phyloP scores from a whole-genome alignment of 805 yeast species.

The Zygoascus flipseniorum region DNA sequence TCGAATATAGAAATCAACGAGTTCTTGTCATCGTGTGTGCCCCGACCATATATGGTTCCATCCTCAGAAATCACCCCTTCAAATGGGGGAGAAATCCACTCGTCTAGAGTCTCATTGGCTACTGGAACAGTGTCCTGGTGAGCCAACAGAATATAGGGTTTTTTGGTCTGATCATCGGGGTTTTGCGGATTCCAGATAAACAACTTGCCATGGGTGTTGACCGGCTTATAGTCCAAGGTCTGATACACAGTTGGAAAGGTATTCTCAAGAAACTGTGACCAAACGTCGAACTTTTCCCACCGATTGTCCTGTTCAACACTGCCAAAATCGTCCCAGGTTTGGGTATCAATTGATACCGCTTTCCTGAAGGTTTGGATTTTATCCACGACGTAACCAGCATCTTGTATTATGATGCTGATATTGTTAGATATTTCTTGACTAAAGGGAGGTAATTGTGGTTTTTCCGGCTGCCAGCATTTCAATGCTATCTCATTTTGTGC shows the following conservation, averaged over 20 bases:
- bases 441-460: no score
- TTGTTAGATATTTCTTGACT: no score
- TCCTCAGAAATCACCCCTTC: conserved; percentile 47
- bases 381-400: no score
- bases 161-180: conserved; percentile 36
- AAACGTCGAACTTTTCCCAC: conserved; percentile 39
- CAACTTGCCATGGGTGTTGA: conserved; percentile 57
- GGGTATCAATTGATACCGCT: conserved; percentile 42
- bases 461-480: no score
- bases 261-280: conserved; percentile 46
- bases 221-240: conserved; percentile 41
- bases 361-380: no score
- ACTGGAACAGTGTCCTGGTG: conserved; percentile 82
- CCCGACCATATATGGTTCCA: conserved; percentile 70
- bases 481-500: no score
- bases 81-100: conserved; percentile 65
- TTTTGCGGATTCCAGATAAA: conserved; percentile 50
- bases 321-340: conserved; percentile 46
- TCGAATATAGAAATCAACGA: conserved; percentile 58
- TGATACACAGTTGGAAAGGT: conserved; percentile 48
- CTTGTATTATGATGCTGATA: no score
- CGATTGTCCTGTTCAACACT: conserved; percentile 42
- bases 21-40: conserved; percentile 68
- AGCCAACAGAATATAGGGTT: conserved; percentile 59
- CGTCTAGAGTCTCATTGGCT: conserved; percentile 40